A percentile compares a stretch with the other conserved stretches of the same genome.
These are phyloP conservation scores for Penicillium hesseltinei DNA, from an alignment of 2,329 filamentous ascomycete genomes.

Conservation along the genomic window DNA sequence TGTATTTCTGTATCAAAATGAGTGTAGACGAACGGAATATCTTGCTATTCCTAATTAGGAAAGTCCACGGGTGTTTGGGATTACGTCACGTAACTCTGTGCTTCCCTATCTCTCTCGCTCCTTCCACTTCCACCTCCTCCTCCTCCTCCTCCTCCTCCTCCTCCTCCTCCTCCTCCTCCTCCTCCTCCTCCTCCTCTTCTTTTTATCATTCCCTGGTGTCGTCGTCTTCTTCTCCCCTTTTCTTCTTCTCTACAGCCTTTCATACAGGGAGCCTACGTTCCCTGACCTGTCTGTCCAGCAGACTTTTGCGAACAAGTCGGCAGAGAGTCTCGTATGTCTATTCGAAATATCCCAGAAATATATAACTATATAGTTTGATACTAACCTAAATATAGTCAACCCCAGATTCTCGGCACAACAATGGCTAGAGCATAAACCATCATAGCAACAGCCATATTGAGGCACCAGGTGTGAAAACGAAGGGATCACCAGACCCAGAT, in stretches of 20 bases:
- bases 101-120: not conserved
- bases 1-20: not conserved
- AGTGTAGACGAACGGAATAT: not conserved
- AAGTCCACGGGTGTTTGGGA: not conserved
- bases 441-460: too few species aligned
- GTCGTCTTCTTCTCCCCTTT: too few species aligned
- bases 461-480: too few species aligned
- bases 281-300: too few species aligned
- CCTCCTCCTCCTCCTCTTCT: not conserved
- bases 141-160: not conserved
- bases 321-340: not conserved
- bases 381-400: too few species aligned
- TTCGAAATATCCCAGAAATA: not conserved
- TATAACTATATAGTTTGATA: not conserved
- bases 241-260: too few species aligned
- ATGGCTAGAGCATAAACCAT: too few species aligned
- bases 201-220: too few species aligned
- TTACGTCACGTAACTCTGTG: not conserved
- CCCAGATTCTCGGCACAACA: too few species aligned
- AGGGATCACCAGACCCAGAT: accelerated
- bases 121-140: not conserved
- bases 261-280: too few species aligned
- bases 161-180: not conserved
- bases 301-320: too few species aligned
- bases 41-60: not conserved